Evolutionary conservation across 495 filamentous ascomycete genomes (phyloP).

Genomic region (Chaetomium tenue): DNA sequence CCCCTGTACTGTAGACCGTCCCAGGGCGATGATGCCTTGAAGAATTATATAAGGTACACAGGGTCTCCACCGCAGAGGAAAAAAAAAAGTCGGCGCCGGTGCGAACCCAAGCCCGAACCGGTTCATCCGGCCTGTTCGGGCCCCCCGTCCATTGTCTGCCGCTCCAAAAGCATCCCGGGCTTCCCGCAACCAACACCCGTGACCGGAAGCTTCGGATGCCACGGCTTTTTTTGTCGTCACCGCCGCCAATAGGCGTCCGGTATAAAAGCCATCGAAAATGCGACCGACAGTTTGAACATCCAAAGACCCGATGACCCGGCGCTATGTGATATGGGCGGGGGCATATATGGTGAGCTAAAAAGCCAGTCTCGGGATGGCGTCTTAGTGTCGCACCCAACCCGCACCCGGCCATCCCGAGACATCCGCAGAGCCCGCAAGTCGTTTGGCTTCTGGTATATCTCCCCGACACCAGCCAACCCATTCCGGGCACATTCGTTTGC

Average conservation of each 20-base stretch:
- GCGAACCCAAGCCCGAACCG: constrained; percentile 1
- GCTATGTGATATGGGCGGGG: background rate
- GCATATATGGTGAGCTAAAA: background rate
- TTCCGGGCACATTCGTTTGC: background rate
- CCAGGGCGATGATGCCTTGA: background rate
- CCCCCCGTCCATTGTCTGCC: background rate
- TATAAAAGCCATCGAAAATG: background rate
- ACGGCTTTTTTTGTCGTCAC: background rate
- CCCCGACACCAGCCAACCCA: background rate
- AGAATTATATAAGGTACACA: background rate
- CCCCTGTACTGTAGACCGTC: background rate
- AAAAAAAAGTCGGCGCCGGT: constrained; percentile 7
- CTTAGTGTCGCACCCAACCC: background rate
- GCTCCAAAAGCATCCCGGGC: background rate
- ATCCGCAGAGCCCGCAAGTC: background rate
- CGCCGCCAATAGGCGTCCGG: constrained; percentile 5
- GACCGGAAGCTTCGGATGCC: constrained; percentile 7
- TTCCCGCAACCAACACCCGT: background rate
- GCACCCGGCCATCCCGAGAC: background rate
- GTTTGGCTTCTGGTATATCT: background rate
- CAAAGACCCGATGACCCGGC: background rate
- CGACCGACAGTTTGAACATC: background rate
- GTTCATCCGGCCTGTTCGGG: background rate
- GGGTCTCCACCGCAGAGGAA: background rate
- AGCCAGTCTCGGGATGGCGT: background rate